Conservation (phyloP, 176 grass and related monocot genomes). For the Avena insularis region DNA sequence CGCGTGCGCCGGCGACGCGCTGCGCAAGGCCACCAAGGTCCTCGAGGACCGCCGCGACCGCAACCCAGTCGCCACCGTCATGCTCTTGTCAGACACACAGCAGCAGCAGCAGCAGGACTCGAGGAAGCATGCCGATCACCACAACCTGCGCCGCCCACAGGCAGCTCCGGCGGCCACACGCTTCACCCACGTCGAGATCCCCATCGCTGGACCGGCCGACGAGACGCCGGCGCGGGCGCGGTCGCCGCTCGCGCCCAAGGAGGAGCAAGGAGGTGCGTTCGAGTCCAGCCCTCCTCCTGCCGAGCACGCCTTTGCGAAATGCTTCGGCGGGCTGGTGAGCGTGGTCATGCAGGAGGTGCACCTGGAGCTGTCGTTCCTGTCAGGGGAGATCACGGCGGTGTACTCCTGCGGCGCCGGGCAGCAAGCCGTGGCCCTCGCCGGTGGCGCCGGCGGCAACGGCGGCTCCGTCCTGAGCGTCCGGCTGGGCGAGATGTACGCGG, state of each 20-base stretch:
- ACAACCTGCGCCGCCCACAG: conserved; percentile 32
- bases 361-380: conserved; percentile 63
- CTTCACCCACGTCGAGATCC: conserved; percentile 90
- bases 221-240: conserved; percentile 1
- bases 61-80: conserved; percentile 90
- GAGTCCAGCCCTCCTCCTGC: not conserved
- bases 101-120: conserved; percentile 36
- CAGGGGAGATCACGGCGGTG: conserved; percentile 77
- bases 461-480: conserved; percentile 34
- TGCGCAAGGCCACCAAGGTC: conserved; percentile 92
- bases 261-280: not conserved
- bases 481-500: conserved; percentile 86
- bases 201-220: conserved; percentile 36
- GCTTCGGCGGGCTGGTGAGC: conserved; percentile 83
- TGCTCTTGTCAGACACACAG: conserved; percentile 84
- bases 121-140: conserved; percentile 46
- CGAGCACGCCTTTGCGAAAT: conserved; percentile 81
- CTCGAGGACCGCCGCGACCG: conserved; percentile 86
- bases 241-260: conserved; percentile 36
- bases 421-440: conserved; percentile 47
- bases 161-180: conserved; percentile 52
- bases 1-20: conserved; percentile 68
- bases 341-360: conserved; percentile 91
- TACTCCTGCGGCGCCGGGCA: conserved; percentile 70
- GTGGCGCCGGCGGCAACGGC: conserved; percentile 56